phyloP scores from a whole-genome alignment of 1,139 yeast species.

The Wickerhamiella pararugosa region DNA sequence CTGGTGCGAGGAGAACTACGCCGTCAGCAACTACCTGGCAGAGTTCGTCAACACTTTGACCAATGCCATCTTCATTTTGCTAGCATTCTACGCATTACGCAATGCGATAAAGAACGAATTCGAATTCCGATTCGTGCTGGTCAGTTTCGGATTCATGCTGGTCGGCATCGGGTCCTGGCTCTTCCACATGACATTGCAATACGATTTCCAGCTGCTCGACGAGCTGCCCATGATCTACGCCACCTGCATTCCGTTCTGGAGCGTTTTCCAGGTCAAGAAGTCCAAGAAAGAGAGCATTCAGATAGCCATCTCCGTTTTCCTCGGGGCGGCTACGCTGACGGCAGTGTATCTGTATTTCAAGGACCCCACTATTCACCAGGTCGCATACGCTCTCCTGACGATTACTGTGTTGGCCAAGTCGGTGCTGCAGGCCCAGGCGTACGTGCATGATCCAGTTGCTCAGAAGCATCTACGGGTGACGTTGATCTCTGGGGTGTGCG shows the following conservation, averaged over 20 bases:
- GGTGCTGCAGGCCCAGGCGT: conserved; percentile 32
- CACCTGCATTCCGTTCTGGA: conserved; percentile 90
- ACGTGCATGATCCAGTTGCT: conserved; percentile 37
- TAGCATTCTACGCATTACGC: conserved; percentile 52
- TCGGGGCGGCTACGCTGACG: conserved; percentile 40
- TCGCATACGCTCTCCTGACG: conserved; percentile 55
- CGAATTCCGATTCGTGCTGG: conserved; percentile 55
- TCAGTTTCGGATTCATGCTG: conserved; percentile 63
- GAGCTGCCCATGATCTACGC: conserved; percentile 98
- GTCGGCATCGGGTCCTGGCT: conserved; percentile 93
- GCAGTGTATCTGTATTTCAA: conserved; percentile 50
- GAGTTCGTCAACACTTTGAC: conserved; percentile 76
- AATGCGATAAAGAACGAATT: conserved; percentile 45
- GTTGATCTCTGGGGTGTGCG: conserved; percentile 44
- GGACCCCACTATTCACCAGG: conserved; percentile 81
- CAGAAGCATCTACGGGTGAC: conserved; percentile 36
- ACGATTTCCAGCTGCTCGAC: conserved; percentile 80
- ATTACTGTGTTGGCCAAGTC: conserved; percentile 46
- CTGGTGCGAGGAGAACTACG: conserved; percentile 95
- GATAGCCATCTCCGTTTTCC: conserved; percentile 22
- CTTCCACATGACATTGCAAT: conserved; percentile 87
- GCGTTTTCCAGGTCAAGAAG: conserved; percentile 56
- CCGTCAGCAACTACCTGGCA: conserved; percentile 72
- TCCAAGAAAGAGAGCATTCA: conserved; percentile 25
- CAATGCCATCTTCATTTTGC: conserved; percentile 49